Evolutionary conservation across 495 filamentous ascomycete species (phyloP).

Genomic region (Opeltia flavorubescens): DNA sequence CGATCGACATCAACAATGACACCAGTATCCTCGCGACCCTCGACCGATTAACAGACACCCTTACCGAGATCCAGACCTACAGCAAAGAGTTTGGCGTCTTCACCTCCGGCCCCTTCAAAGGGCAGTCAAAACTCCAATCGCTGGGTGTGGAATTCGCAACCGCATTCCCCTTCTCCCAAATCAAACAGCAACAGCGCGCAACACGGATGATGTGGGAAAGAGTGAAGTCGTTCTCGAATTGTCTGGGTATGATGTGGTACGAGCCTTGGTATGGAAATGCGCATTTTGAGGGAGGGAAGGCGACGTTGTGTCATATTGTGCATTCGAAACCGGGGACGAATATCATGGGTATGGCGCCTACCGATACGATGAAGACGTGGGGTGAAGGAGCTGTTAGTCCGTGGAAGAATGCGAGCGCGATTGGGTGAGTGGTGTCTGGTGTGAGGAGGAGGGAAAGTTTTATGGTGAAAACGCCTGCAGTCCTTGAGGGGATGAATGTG

Average conservation of each 20-base stretch:
- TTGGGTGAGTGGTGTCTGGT: too few species aligned
- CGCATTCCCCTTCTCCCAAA: not conserved
- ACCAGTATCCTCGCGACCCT: constrained; percentile 1
- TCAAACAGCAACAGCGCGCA: constrained; percentile 8
- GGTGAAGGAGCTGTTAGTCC: constrained; percentile 7
- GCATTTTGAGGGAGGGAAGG: constrained; percentile 11
- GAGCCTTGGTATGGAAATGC: constrained; percentile 13
- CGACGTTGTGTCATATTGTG: constrained; percentile 7
- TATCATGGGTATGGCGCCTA: constrained; percentile 9
- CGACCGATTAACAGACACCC: constrained; percentile 4
- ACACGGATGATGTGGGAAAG: constrained; percentile 15
- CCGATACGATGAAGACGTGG: constrained; percentile 10
- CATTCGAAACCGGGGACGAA: not conserved
- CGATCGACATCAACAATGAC: constrained; percentile 9
- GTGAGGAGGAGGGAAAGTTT: too few species aligned
- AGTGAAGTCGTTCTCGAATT: constrained; percentile 5
- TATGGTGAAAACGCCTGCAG: too few species aligned
- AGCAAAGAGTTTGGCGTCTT: constrained; percentile 8
- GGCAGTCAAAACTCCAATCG: constrained; percentile 12
- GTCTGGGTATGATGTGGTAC: constrained; percentile 12
- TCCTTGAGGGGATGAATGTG: too few species aligned
- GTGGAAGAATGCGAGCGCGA: not conserved
- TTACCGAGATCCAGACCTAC: constrained; percentile 9
- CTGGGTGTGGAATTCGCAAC: constrained; percentile 15
- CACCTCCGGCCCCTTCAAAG: constrained; percentile 4